phyloP scores from a whole-genome alignment of 2,329 filamentous ascomycete species.

The Fusarium sacchari region DNA sequence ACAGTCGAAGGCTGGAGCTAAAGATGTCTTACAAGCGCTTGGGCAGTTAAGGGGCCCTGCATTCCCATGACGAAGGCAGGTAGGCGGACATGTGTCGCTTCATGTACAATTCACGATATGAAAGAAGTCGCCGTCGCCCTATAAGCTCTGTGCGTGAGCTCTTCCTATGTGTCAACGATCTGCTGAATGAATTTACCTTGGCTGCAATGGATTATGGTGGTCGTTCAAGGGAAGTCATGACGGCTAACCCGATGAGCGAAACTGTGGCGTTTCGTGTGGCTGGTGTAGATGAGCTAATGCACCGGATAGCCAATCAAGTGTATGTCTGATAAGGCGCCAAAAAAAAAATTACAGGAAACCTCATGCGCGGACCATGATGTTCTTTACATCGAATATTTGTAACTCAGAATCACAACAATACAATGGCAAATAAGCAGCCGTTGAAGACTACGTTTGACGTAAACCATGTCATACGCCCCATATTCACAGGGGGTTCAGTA shows the following conservation, averaged over 20 bases:
- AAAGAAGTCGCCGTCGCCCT: neutral
- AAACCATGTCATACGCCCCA: constrained; percentile 84
- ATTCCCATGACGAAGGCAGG: constrained; percentile 57
- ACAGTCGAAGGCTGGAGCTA: neutral
- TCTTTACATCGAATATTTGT: constrained; percentile 33
- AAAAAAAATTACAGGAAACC: constrained; percentile 38
- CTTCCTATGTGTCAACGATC: neutral
- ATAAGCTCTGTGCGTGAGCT: neutral
- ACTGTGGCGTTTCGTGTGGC: constrained; percentile 16
- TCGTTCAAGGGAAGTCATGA: constrained; percentile 25
- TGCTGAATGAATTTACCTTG: neutral
- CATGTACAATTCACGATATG: neutral
- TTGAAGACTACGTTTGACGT: constrained; percentile 91
- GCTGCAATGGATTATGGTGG: neutral
- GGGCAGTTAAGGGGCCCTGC: constrained; percentile 65
- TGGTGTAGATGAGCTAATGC: constrained; percentile 11
- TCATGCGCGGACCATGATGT: constrained; percentile 32
- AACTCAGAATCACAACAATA: constrained; percentile 24
- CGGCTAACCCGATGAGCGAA: neutral
- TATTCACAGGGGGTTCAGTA: constrained; percentile 91
- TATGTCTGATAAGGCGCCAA: constrained; percentile 12
- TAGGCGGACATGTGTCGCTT: neutral
- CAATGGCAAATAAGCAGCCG: constrained; percentile 68
- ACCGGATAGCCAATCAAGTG: constrained; percentile 17
- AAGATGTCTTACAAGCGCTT: constrained; percentile 59